A percentile compares a stretch with the other conserved stretches of the same genome.
Evolutionary conservation across 192 early-diverging fungal species (phyloP).

Genomic region (Piromyces finnis): DNA sequence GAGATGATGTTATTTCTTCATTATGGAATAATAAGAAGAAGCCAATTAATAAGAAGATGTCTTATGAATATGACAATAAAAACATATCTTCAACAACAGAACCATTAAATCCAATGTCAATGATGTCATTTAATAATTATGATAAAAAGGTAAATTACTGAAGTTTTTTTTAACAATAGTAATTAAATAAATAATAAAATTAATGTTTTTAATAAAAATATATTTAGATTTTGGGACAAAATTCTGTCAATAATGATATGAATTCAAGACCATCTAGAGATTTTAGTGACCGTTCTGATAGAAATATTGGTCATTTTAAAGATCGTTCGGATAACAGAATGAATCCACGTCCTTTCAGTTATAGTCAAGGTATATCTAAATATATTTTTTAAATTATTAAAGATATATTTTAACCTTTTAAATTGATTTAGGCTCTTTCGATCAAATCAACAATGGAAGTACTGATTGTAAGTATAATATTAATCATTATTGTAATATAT

Average conservation of each 20-base stretch:
- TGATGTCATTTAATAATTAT: background rate
- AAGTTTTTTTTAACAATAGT: too few species aligned
- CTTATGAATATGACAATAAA: background rate
- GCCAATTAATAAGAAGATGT: background rate
- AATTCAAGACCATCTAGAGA: background rate
- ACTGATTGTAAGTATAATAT: background rate
- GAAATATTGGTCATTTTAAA: background rate
- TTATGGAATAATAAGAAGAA: background rate
- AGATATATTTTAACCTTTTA: too few species aligned
- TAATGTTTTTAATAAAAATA: too few species aligned
- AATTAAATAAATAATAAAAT: too few species aligned
- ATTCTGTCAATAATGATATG: background rate
- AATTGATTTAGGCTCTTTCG: background rate
- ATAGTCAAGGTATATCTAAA: background rate
- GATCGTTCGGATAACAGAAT: background rate
- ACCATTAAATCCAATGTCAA: background rate
- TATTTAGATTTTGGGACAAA: background rate
- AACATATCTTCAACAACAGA: background rate
- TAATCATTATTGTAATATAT: background rate
- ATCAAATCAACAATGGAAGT: background rate
- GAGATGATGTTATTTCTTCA: background rate
- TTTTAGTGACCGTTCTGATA: background rate
- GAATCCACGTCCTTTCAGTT: background rate
- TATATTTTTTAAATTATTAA: background rate
- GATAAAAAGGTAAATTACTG: background rate